phyloP scores from a whole-genome alignment of 805 yeast genomes.

The Lipomyces kockii region DNA sequence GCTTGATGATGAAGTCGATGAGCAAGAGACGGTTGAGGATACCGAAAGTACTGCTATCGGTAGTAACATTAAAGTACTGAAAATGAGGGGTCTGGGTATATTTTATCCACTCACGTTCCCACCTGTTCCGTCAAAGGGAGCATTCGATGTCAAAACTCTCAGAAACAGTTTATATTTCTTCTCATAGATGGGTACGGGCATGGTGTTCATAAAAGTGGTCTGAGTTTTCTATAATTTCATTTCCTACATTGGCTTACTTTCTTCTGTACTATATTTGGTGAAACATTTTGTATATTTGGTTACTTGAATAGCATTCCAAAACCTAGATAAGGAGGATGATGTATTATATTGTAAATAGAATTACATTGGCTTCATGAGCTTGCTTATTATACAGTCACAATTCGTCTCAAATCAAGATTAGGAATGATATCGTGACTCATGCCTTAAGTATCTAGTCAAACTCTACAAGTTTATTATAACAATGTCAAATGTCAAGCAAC shows the following conservation, averaged over 20 bases:
- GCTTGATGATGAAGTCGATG: conserved; percentile 11
- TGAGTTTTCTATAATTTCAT: background rate
- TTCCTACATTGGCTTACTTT: background rate
- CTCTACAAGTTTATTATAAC: background rate
- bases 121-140: conserved; percentile 54
- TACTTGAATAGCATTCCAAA: background rate
- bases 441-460: background rate
- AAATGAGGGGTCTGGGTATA: conserved; percentile 9
- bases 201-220: background rate
- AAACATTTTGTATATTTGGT: background rate
- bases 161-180: conserved; percentile 82
- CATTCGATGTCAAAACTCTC: conserved; percentile 76
- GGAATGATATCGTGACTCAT: background rate
- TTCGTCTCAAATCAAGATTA: too few species aligned
- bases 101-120: conserved; percentile 36
- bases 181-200: conserved; percentile 37
- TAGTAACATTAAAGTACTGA: background rate
- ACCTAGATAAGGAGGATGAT: background rate
- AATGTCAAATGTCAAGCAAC: background rate
- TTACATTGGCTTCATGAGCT: background rate
- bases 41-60: background rate
- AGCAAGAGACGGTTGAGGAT: conserved; percentile 12
- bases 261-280: background rate
- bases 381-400: background rate
- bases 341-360: conserved; percentile 1